Conservation (phyloP, 1,284 basidiomycete species). For the Cryptococcus sp. region DNA sequence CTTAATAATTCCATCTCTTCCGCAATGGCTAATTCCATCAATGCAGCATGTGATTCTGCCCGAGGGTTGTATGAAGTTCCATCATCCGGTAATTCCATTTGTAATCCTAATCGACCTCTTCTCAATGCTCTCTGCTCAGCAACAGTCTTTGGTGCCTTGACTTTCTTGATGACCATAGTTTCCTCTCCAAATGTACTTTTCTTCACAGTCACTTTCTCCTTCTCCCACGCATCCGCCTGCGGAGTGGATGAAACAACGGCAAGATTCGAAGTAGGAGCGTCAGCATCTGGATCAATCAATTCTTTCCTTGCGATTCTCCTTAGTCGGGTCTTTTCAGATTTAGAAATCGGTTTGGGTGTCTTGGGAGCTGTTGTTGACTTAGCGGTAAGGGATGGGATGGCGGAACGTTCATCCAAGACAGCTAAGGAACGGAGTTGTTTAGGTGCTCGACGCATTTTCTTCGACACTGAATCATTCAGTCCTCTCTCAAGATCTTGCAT, state of each 20-base stretch:
- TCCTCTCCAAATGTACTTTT: constrained; percentile 39
- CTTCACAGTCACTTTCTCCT: neutral
- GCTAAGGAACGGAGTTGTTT: constrained; percentile 69
- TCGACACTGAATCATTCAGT: constrained; percentile 20
- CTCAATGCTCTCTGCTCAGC: constrained; percentile 17
- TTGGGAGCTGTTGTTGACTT: constrained; percentile 39
- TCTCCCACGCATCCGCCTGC: constrained; percentile 66
- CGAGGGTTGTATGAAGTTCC: constrained; percentile 94
- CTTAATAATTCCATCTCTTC: constrained; percentile 61
- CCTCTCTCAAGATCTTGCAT: neutral
- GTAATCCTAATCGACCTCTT: neutral
- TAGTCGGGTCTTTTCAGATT: constrained; percentile 68
- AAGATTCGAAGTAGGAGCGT: constrained; percentile 38
- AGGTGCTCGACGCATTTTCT: constrained; percentile 35
- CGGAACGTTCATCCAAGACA: constrained; percentile 77
- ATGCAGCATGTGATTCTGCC: constrained; percentile 66
- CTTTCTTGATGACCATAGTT: constrained; percentile 22
- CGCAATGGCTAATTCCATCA: constrained; percentile 67
- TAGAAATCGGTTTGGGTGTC: constrained; percentile 45
- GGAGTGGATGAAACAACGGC: constrained; percentile 60
- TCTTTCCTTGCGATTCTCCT: constrained; percentile 64
- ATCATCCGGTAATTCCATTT: constrained; percentile 59
- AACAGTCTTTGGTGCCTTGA: constrained; percentile 41
- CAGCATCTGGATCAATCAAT: neutral
- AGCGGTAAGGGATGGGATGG: constrained; percentile 74